Base-by-base conservation (phyloP, 805 yeast species). In the Starmerella bombicola region DNA sequence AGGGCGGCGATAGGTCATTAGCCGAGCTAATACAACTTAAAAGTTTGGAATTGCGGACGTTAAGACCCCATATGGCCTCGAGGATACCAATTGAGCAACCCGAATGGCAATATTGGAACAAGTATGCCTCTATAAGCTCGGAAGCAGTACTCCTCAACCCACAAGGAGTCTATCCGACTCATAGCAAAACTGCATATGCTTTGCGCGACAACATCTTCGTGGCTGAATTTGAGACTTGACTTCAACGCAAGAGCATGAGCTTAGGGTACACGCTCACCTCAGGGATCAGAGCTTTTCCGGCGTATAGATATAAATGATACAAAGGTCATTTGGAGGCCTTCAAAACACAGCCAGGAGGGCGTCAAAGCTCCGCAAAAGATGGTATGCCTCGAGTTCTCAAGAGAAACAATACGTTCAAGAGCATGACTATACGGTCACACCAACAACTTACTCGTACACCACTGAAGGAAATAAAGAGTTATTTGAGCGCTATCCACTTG, bases 401-500 rank as follows among this genome's bases (percentile, higher is more conserved):
- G n/a, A n/a, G 17, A 9, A 30, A 18, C 13, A 16, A 7, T 50
- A 39, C 29, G 43, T 43, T 3, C 56, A 51, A 42, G 56, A 53
- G 39, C 60, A 59, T 37, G 64, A 60, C 45, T 60, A 60, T 38
- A 52, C 61, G 3, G 52, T 60, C 23, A 46, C 52, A 8, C 63
- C 64, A 2, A 36, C 54, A n/a, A 58, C 64, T 2, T 60, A 58
- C 34, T 48, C 56, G 9, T 59, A 59, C 41, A 51, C 55, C 2
- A 54, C 59, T 13, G 63, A 57, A 17, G 57, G 57, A 5, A 59
- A 61, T 36, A 57, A 57, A 43, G 60, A 55, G 21, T 50, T 53
- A 32, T 73, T 72, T 49, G 59, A 63, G 22, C 55, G 63, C 38
- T 67, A 62, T 41, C 76, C 77, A 12, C 41, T 64, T 28, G 62